These are phyloP conservation scores for Colletotrichum shisoi DNA, from an alignment of 2,329 filamentous ascomycete genomes.

Conservation along the genomic window DNA sequence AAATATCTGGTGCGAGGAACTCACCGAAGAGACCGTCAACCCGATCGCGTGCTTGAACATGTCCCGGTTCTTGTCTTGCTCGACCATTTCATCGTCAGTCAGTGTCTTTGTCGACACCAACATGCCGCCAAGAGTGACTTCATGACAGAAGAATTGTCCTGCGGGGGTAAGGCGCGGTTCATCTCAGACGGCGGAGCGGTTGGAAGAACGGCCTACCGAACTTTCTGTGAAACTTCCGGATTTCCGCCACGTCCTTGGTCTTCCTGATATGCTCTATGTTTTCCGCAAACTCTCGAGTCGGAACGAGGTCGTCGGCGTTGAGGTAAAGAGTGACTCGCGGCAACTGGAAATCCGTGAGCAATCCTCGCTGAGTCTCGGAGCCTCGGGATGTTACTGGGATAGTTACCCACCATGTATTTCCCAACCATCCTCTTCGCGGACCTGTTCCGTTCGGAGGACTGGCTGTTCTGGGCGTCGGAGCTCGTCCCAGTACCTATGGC, in stretches of 20 bases:
- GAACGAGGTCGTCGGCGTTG: constrained; percentile 15
- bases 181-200: not conserved
- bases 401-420: constrained; percentile 20
- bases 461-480: not conserved
- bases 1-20: not conserved
- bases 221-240: constrained; percentile 14
- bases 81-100: not conserved
- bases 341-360: not conserved
- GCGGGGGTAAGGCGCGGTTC: not conserved
- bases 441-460: not conserved
- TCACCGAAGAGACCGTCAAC: constrained; percentile 5
- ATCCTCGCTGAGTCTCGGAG: not conserved
- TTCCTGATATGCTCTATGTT: not conserved
- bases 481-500: not conserved
- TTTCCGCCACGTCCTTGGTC: not conserved
- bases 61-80: constrained; percentile 1
- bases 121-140: constrained; percentile 23
- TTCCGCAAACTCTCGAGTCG: not conserved
- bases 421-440: constrained; percentile 10
- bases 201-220: constrained; percentile 1
- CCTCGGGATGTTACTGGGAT: not conserved
- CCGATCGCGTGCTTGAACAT: constrained; percentile 14
- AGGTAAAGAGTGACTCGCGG: constrained; percentile 16
- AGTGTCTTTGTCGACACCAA: constrained; percentile 16
- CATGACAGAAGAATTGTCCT: constrained; percentile 28